Evolutionary conservation across 176 grass and related monocot species (phyloP).

Genomic region (Rhynchospora tenuis): DNA sequence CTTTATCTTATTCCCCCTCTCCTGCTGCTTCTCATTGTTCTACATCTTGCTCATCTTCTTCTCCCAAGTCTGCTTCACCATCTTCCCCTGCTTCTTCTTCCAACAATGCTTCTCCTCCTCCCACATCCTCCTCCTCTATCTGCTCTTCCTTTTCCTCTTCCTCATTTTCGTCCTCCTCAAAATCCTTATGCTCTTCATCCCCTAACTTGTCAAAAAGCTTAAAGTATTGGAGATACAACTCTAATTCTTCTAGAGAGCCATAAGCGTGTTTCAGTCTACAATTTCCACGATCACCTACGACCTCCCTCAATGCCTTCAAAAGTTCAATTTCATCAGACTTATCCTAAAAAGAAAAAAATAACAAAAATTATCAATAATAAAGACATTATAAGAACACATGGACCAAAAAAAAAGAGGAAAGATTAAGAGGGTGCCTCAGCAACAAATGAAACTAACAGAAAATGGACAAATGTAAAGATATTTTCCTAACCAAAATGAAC

Average conservation of each 20-base stretch:
- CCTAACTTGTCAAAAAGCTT: not conserved
- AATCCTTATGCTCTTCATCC: too few species aligned
- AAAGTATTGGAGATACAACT: not conserved
- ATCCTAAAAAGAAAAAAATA: not conserved
- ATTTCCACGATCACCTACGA: not conserved
- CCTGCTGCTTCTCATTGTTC: not conserved
- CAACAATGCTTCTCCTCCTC: not conserved
- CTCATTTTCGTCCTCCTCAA: fast-evolving
- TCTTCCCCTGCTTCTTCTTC: not conserved
- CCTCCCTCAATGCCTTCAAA: not conserved
- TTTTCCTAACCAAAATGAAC: not conserved
- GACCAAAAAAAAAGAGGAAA: not conserved
- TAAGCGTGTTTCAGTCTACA: not conserved
- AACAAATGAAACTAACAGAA: not conserved
- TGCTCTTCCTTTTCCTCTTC: not conserved
- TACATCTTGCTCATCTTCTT: not conserved
- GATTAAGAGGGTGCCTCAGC: not conserved
- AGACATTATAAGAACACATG: not conserved
- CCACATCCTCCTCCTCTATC: not conserved
- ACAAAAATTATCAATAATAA: not conserved
- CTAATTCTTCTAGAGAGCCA: not conserved
- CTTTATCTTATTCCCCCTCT: not conserved
- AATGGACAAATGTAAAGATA: not conserved
- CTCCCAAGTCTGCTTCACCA: not conserved
- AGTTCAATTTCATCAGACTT: not conserved